phyloP scores from a whole-genome alignment of 129 eudicot species.

The Sambucus nigra region DNA sequence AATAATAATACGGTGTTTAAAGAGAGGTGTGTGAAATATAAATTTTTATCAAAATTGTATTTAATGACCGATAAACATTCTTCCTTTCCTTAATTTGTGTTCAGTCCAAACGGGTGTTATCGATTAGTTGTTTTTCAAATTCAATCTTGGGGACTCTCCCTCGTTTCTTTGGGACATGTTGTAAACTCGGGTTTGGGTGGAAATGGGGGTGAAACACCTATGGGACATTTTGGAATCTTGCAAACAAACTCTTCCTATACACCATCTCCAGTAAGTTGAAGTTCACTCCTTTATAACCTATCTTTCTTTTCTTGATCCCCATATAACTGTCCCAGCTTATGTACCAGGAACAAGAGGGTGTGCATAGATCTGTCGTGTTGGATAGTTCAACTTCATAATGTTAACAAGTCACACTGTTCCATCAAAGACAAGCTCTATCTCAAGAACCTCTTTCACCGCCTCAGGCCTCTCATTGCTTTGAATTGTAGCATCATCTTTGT shows the following conservation, averaged over 20 bases:
- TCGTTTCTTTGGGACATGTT: too few relatives aligned
- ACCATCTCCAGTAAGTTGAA: conserved; percentile 88
- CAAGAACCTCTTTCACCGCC: conserved; percentile 82
- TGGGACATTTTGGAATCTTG: conserved; percentile 95
- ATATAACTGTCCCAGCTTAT: background rate
- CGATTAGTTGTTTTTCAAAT: too few relatives aligned
- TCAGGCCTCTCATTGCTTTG: conserved; percentile 81
- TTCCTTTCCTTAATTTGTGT: too few relatives aligned
- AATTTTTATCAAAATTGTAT: too few relatives aligned
- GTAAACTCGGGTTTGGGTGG: background rate
- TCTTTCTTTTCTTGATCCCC: background rate
- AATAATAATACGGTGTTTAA: too few relatives aligned
- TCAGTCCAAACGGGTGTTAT: too few relatives aligned
- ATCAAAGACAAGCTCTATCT: conserved; percentile 66
- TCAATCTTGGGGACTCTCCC: too few relatives aligned
- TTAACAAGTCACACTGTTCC: conserved; percentile 51
- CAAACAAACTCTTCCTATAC: conserved; percentile 90
- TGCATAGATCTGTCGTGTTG: conserved; percentile 96
- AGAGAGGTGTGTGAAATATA: too few relatives aligned
- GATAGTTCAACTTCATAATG: conserved; percentile 83
- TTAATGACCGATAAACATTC: too few relatives aligned
- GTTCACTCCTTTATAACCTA: background rate
- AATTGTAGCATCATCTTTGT: conserved; percentile 85
- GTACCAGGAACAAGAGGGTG: conserved; percentile 76
- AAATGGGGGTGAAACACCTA: conserved; percentile 81